Evolutionary conservation across 164 flowering plant genomes (phyloP).

Genomic region (Dillenia turbinata): DNA sequence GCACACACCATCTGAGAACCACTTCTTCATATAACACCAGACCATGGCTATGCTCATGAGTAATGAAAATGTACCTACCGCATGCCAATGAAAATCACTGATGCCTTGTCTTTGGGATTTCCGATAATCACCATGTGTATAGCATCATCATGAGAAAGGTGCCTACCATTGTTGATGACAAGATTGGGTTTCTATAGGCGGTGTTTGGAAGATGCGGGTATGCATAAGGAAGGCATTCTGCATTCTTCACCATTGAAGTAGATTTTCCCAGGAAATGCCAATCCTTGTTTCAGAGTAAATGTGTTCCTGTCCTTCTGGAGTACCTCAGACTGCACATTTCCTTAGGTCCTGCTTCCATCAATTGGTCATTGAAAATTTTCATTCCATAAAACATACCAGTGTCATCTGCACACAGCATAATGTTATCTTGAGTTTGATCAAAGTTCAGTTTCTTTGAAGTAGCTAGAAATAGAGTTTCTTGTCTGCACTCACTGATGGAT

Average conservation of each 20-base stretch:
- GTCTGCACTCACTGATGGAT: conserved; percentile 54
- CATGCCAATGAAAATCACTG: too few species aligned
- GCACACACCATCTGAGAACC: too few species aligned
- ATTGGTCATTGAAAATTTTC: conserved; percentile 74
- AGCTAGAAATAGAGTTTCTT: background rate
- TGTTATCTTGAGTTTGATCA: background rate
- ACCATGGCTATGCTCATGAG: too few species aligned
- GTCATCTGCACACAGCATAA: conserved; percentile 55
- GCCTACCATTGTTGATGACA: conserved; percentile 14
- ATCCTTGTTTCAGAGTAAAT: conserved; percentile 68
- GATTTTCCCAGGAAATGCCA: conserved; percentile 81
- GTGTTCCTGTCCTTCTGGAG: conserved; percentile 59
- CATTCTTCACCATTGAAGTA: conserved; percentile 90
- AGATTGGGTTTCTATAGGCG: conserved; percentile 21
- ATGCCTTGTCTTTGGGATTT: too few species aligned
- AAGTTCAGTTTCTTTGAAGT: background rate
- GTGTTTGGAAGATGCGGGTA: conserved; percentile 72
- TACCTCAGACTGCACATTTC: conserved; percentile 80
- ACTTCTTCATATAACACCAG: too few species aligned
- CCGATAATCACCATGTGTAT: conserved; percentile 16
- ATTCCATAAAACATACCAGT: conserved; percentile 86
- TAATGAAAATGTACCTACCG: too few species aligned
- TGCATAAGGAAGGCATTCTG: conserved; percentile 69
- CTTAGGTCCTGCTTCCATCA: conserved; percentile 74
- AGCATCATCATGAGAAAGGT: conserved; percentile 20